phyloP scores from a whole-genome alignment of 2,329 filamentous ascomycete genomes.

The Xylariaceae sp. region DNA sequence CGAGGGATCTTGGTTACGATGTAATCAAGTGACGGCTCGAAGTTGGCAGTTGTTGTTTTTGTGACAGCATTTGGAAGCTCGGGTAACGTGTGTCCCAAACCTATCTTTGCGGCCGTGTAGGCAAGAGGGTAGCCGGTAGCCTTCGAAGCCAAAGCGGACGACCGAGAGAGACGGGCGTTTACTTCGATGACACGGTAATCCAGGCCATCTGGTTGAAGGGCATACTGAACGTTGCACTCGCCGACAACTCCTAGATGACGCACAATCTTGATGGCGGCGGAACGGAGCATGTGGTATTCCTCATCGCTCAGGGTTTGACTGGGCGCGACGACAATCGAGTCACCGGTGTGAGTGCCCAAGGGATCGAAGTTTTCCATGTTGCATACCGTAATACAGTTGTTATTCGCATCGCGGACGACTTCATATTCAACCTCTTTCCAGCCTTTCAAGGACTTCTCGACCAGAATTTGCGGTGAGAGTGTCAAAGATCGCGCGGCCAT shows the following conservation, averaged over 20 bases:
- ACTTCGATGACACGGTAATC: conserved; percentile 99
- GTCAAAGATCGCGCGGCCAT: conserved; percentile 89
- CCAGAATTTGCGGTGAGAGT: conserved; percentile 89
- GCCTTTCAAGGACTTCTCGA: conserved; percentile 97
- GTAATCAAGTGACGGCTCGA: conserved; percentile 95
- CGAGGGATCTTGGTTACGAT: conserved; percentile 98
- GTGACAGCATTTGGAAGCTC: conserved; percentile 97
- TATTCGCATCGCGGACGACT: conserved; percentile 90
- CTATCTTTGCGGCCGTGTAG: conserved; percentile 97
- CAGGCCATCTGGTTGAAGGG: conserved; percentile 89
- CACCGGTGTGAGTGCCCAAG: conserved; percentile 93
- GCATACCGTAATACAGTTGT: conserved; percentile 99
- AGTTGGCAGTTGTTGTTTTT: conserved; percentile 97
- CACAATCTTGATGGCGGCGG: conserved; percentile 96
- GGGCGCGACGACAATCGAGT: conserved; percentile 96
- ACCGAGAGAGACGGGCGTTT: conserved; percentile 96
- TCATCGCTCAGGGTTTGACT: conserved; percentile 96
- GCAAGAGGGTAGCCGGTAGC: conserved; percentile 95
- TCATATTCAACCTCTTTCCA: conserved; percentile 99
- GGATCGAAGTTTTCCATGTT: conserved; percentile 99
- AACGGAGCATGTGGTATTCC: conserved; percentile 99
- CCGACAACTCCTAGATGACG: conserved; percentile 94
- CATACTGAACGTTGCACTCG: conserved; percentile 98
- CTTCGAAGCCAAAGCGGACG: conserved; percentile 94
- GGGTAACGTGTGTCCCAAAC: conserved; percentile 87